Evolutionary conservation across 2,329 filamentous ascomycete species (phyloP).

Genomic region (Colletotrichum magnum): DNA sequence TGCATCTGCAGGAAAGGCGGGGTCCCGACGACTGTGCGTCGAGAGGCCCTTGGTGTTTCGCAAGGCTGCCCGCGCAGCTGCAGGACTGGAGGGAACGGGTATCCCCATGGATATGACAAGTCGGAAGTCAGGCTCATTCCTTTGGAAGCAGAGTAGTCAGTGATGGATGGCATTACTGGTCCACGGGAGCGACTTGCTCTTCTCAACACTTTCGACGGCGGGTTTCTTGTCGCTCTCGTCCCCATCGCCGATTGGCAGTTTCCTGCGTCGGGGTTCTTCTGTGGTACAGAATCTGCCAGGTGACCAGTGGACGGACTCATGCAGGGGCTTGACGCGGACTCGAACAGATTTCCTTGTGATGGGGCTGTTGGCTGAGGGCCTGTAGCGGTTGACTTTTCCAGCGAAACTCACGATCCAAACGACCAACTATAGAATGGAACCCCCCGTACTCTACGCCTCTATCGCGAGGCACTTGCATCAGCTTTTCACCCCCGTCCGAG

Average conservation of each 20-base stretch:
- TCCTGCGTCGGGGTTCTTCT: constrained; percentile 5
- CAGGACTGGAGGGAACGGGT: constrained; percentile 9
- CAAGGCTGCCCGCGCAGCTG: neutral
- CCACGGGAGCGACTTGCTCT: no score
- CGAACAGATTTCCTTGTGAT: neutral
- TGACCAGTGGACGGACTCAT: constrained; percentile 16
- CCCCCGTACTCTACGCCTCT: neutral
- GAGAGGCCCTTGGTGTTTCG: constrained; percentile 17
- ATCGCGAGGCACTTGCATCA: neutral
- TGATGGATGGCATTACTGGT: no score
- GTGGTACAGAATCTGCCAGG: neutral
- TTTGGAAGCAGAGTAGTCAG: no score
- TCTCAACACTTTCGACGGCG: no score
- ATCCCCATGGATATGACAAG: neutral
- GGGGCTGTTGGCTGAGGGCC: neutral
- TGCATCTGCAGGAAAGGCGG: constrained; percentile 6
- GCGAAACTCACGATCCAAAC: neutral
- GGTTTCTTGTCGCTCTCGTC: no score
- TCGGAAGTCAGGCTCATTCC: neutral
- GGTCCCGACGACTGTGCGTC: constrained; percentile 8
- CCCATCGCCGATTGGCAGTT: neutral
- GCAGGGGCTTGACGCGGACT: neutral
- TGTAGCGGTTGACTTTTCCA: constrained; percentile 1
- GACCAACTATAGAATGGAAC: neutral
- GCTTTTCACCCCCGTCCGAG: neutral